phyloP scores from a whole-genome alignment of 176 grass and related monocot genomes.

The Rhynchospora tenuis region DNA sequence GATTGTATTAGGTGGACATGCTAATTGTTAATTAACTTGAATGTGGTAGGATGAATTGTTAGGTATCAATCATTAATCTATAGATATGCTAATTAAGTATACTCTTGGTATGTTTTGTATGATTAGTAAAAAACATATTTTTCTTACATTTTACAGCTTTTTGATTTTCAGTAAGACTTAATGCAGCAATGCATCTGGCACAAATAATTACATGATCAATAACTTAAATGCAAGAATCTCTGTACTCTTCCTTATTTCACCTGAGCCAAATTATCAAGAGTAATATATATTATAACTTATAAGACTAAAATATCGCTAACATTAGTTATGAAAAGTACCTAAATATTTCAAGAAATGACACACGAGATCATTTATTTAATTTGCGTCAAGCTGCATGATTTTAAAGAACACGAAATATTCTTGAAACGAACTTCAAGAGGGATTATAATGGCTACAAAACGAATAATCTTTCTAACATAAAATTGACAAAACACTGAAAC shows the following conservation, averaged over 20 bases:
- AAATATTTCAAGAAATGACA: background rate
- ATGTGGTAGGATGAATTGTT: conserved; percentile 15
- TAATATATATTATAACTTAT: background rate
- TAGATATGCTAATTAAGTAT: background rate
- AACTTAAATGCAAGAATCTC: background rate
- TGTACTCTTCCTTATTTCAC: background rate
- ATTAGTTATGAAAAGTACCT: background rate
- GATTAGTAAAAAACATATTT: background rate
- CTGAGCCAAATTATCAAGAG: background rate
- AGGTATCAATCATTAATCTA: conserved; percentile 14
- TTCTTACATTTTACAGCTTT: background rate
- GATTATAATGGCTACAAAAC: background rate
- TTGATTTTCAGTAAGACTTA: background rate
- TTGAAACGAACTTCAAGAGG: conserved; percentile 1
- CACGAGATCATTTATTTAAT: background rate
- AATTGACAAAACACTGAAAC: background rate
- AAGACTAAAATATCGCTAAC: background rate
- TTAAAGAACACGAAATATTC: background rate
- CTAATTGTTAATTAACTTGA: background rate
- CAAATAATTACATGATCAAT: background rate
- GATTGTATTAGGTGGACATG: conserved; percentile 15
- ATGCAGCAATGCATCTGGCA: background rate
- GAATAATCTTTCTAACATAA: background rate
- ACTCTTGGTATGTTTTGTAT: conserved; percentile 14
- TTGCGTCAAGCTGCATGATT: background rate